phyloP scores from a whole-genome alignment of 768 basidiomycete species.

The Hygrophorus russula region DNA sequence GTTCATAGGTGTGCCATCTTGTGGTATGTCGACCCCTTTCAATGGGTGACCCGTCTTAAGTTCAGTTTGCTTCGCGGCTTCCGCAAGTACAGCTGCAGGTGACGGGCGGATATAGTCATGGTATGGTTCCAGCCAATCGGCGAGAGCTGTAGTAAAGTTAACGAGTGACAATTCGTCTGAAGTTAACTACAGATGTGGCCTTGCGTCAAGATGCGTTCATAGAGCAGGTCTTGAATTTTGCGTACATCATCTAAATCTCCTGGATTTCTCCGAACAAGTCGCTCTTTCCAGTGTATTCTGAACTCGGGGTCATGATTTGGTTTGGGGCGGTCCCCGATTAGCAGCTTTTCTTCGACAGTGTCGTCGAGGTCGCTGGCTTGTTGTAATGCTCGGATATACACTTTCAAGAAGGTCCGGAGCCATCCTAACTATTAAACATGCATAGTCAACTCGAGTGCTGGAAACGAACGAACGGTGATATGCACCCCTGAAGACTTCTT shows the following conservation, averaged over 20 bases:
- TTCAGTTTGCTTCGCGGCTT: slow-evolving; percentile 63
- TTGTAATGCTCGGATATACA: slow-evolving; percentile 70
- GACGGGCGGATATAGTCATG: slow-evolving; percentile 67
- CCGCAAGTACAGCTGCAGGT: slow-evolving; percentile 57
- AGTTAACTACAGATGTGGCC: slow-evolving; percentile 40
- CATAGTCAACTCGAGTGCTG: background rate
- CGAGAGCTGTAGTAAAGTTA: slow-evolving; percentile 48
- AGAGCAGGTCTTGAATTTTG: slow-evolving; percentile 2
- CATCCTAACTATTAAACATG: slow-evolving; percentile 45
- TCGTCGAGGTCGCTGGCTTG: slow-evolving; percentile 75
- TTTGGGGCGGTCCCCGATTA: slow-evolving; percentile 74
- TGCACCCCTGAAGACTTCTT: slow-evolving; percentile 52
- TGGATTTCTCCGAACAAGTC: slow-evolving; percentile 36
- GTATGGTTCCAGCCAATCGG: slow-evolving; percentile 69
- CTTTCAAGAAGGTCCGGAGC: slow-evolving; percentile 59
- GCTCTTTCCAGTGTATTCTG: slow-evolving; percentile 43
- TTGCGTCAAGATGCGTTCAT: slow-evolving; percentile 6
- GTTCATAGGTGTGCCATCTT: slow-evolving; percentile 28
- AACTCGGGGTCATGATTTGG: slow-evolving; percentile 39
- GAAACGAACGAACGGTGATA: slow-evolving; percentile 6
- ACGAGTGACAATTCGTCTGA: slow-evolving; percentile 46
- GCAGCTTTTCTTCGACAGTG: slow-evolving; percentile 68
- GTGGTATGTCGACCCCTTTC: slow-evolving; percentile 47
- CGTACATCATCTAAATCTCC: slow-evolving; percentile 47
- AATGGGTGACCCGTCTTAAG: slow-evolving; percentile 59